phyloP scores from a whole-genome alignment of 768 basidiomycete genomes.

The Trametes villosa region DNA sequence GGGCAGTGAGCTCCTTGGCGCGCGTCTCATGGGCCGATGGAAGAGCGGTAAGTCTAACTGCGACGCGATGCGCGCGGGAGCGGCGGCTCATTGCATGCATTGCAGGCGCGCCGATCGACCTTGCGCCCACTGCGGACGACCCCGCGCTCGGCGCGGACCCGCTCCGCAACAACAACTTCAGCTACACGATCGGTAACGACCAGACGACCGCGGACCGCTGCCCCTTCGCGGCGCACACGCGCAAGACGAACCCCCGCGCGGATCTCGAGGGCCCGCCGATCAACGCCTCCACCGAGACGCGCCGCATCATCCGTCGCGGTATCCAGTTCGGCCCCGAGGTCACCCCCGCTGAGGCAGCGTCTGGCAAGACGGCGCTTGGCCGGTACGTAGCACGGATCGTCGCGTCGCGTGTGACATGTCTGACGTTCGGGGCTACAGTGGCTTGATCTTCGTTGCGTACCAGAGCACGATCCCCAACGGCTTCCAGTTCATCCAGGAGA shows the following conservation, averaged over 20 bases:
- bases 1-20: conserved; percentile 37
- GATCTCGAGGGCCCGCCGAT: conserved; percentile 24
- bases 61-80: too few species aligned
- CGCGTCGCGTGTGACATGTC: conserved; percentile 40
- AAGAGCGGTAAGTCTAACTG: conserved; percentile 32
- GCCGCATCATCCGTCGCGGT: conserved; percentile 52
- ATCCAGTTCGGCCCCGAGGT: conserved; percentile 58
- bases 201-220: conserved; percentile 30
- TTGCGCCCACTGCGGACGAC: conserved; percentile 32
- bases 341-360: conserved; percentile 40
- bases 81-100: neutral
- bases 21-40: conserved; percentile 41
- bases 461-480: conserved; percentile 37
- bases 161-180: conserved; percentile 36
- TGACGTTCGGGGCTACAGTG: neutral
- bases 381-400: conserved; percentile 38
- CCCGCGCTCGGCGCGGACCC: conserved; percentile 34
- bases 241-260: conserved; percentile 35
- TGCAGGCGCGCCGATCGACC: conserved; percentile 35
- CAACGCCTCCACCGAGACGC: conserved; percentile 11
- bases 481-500: conserved; percentile 39
- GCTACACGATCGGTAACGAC: conserved; percentile 30
- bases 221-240: conserved; percentile 37
- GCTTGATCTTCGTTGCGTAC: conserved; percentile 32
- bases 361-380: conserved; percentile 46